phyloP scores from a whole-genome alignment of 768 basidiomycete species.

The Hericium rajendrae region DNA sequence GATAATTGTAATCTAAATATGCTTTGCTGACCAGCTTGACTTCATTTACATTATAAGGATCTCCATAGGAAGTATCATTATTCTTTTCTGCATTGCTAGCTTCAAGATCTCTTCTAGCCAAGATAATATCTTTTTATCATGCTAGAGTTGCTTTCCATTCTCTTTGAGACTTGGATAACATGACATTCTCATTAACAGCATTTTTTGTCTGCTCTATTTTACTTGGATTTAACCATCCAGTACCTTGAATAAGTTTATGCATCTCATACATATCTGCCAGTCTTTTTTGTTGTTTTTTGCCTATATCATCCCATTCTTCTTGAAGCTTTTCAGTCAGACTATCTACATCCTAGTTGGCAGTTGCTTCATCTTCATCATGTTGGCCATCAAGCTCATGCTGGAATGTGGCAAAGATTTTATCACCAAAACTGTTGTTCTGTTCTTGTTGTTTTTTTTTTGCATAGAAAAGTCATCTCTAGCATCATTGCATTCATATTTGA shows the following conservation, averaged over 20 bases:
- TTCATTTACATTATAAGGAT: background rate
- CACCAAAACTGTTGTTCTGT: background rate
- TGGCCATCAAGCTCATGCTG: background rate
- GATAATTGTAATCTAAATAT: background rate
- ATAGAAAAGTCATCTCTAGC: slow-evolving; percentile 24
- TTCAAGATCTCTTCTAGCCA: background rate
- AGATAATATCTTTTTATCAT: background rate
- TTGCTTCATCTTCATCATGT: background rate
- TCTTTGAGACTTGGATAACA: background rate
- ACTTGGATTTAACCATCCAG: background rate
- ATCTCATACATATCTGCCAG: background rate
- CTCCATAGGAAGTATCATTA: background rate
- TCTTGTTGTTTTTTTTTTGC: slow-evolving; percentile 6
- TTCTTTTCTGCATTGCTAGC: background rate
- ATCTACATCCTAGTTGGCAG: background rate
- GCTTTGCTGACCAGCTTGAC: background rate
- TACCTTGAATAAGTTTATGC: background rate
- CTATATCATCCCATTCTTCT: background rate
- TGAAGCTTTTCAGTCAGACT: background rate
- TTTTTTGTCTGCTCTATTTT: background rate
- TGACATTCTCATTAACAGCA: background rate
- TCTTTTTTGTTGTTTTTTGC: background rate
- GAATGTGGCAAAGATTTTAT: background rate
- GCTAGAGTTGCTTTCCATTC: background rate
- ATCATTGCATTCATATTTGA: slow-evolving; percentile 28